Conservation (phyloP, 2,329 filamentous ascomycete species). For the Chaetomiaceae sp. region DNA sequence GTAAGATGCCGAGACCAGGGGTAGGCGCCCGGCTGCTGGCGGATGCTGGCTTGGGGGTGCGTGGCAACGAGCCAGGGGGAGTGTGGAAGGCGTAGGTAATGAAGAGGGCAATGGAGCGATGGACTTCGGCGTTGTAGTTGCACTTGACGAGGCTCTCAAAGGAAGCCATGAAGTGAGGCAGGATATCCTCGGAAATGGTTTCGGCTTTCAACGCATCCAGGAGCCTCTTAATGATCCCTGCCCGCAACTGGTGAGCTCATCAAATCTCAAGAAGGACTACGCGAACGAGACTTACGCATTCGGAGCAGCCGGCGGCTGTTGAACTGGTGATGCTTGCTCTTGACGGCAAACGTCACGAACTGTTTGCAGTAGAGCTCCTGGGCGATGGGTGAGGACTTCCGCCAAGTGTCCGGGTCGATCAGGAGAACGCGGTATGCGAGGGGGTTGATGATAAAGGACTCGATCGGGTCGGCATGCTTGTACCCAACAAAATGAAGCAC, state of each 20-base stretch:
- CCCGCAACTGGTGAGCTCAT: conserved; percentile 18
- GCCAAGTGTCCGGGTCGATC: conserved; percentile 91
- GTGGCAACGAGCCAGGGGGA: conserved; percentile 43
- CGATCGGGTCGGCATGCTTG: conserved; percentile 69
- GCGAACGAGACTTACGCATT: conserved; percentile 65
- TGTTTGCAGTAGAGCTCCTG: conserved; percentile 91
- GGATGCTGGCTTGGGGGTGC: conserved; percentile 47
- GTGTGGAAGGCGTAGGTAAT: conserved; percentile 86
- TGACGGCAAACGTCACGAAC: conserved; percentile 81
- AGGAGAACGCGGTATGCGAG: conserved; percentile 88
- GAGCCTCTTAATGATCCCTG: conserved; percentile 84
- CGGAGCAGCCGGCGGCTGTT: conserved; percentile 81
- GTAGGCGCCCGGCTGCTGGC: conserved; percentile 39
- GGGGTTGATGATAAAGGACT: conserved; percentile 93
- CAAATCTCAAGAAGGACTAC: neutral
- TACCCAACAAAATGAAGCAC: conserved; percentile 88
- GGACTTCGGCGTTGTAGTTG: conserved; percentile 77
- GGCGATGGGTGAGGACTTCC: conserved; percentile 68
- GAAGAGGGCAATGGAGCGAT: conserved; percentile 83
- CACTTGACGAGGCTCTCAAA: conserved; percentile 76
- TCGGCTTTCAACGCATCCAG: conserved; percentile 89
- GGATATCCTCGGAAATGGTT: conserved; percentile 64
- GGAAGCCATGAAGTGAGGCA: conserved; percentile 72
- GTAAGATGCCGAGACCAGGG: conserved; percentile 32
- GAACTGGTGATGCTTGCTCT: conserved; percentile 88